phyloP scores from a whole-genome alignment of 2,329 filamentous ascomycete genomes.

The Exophiala mesophila region DNA sequence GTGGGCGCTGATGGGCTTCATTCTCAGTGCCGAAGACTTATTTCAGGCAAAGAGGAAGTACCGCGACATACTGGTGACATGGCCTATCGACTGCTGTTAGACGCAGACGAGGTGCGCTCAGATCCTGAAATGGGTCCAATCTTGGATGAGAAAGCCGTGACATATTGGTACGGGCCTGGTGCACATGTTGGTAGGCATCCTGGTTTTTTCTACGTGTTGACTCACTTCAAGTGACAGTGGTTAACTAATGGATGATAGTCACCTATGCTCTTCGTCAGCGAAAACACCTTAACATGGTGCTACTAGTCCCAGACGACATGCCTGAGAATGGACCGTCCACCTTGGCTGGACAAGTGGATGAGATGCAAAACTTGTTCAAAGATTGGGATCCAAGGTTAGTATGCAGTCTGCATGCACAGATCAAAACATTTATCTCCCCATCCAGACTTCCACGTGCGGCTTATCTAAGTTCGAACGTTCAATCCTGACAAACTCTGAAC shows the following conservation, averaged over 20 bases:
- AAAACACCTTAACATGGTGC: slow-evolving; percentile 45
- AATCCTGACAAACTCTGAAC: too few relatives aligned
- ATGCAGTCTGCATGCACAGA: background rate
- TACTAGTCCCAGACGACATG: slow-evolving; percentile 45
- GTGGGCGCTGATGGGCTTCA: slow-evolving; percentile 48
- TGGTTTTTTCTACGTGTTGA: too few relatives aligned
- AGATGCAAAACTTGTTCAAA: slow-evolving; percentile 30
- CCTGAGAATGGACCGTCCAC: slow-evolving; percentile 29
- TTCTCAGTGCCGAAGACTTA: slow-evolving; percentile 39
- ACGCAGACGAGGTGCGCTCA: slow-evolving; percentile 45
- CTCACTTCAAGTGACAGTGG: background rate
- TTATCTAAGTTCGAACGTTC: too few relatives aligned
- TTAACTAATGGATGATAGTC: slow-evolving; percentile 27
- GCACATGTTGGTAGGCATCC: slow-evolving; percentile 48
- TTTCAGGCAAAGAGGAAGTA: slow-evolving; percentile 41
- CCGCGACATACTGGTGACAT: slow-evolving; percentile 52
- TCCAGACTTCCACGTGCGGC: background rate
- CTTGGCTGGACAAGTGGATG: slow-evolving; percentile 32
- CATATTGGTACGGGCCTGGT: slow-evolving; percentile 52
- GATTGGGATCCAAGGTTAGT: slow-evolving; percentile 38
- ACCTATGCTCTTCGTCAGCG: slow-evolving; percentile 44
- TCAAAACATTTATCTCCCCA: background rate
- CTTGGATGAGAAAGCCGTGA: slow-evolving; percentile 46
- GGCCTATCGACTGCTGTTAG: slow-evolving; percentile 51
- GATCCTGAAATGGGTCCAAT: slow-evolving; percentile 45